A percentile compares a stretch with the other conserved stretches of the same genome.
These are phyloP conservation scores for Petunia secreta DNA, from an alignment of 257 asterid species.

Conservation along the genomic window DNA sequence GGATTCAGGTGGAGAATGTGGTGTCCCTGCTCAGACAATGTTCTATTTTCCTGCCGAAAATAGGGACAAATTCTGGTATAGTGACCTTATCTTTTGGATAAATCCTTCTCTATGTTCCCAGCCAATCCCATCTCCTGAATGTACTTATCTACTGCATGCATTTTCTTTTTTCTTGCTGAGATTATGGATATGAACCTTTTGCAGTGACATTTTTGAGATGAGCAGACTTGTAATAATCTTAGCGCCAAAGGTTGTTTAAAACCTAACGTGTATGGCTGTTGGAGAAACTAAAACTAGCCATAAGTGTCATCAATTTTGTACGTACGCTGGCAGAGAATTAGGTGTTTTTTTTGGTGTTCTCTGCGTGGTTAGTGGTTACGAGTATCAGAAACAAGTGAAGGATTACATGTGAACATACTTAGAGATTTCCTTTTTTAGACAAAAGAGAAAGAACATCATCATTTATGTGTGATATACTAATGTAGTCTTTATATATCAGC, in stretches of 20 bases:
- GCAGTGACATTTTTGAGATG: not conserved
- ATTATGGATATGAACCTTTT: not conserved
- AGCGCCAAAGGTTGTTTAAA: not conserved
- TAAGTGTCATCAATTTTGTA: not conserved
- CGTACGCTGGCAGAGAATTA: not conserved
- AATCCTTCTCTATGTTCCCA: not conserved
- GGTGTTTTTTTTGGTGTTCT: not conserved
- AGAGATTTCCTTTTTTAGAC: not conserved
- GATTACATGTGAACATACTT: not conserved
- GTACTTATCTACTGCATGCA: not conserved
- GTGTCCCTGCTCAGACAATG: constrained; percentile 81
- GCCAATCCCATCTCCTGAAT: not conserved
- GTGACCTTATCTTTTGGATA: not conserved
- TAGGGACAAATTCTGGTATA: constrained; percentile 88
- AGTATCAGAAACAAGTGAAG: not conserved
- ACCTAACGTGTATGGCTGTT: not conserved
- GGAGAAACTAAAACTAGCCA: not conserved
- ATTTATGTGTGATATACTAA: not conserved
- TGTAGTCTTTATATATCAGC: not conserved
- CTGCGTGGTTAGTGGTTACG: not conserved
- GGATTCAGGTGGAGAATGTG: constrained; percentile 98
- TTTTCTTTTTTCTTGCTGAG: not conserved
- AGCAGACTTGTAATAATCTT: not conserved
- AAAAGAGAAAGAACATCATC: not conserved
- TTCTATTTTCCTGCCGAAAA: constrained; percentile 90